Conservation (phyloP, 1,284 basidiomycete species). For the Microbotryum intermedium region DNA sequence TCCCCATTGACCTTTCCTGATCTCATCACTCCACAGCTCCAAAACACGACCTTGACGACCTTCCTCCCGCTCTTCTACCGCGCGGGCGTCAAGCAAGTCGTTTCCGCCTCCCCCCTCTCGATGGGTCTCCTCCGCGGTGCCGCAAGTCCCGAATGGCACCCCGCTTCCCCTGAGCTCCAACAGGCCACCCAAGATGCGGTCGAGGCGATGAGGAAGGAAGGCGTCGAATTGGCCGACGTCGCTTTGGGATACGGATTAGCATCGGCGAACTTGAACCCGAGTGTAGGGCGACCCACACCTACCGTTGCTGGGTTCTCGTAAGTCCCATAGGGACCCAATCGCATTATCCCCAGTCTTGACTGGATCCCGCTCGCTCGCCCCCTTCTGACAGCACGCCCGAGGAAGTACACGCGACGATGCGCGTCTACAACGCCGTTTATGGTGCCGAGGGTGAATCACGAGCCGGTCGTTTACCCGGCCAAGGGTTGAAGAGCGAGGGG, state of each 20-base stretch:
- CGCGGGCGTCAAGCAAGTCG: constrained; percentile 57
- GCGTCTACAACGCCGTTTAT: constrained; percentile 22
- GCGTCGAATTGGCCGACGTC: constrained; percentile 49
- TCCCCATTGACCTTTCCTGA: too few relatives aligned
- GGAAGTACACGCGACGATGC: constrained; percentile 28
- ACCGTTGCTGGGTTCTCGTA: constrained; percentile 59
- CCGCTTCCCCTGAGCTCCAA: constrained; percentile 54
- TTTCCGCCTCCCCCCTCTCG: constrained; percentile 79
- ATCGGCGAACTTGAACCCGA: constrained; percentile 40
- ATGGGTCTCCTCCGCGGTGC: constrained; percentile 76
- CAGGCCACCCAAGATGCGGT: constrained; percentile 39
- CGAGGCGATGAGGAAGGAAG: constrained; percentile 12
- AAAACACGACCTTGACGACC: constrained; percentile 58
- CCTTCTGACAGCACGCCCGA: constrained; percentile 10
- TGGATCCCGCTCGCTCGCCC: background rate
- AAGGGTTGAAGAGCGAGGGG: constrained; percentile 8
- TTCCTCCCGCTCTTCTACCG: constrained; percentile 56
- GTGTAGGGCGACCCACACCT: constrained; percentile 47
- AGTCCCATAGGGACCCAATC: too few relatives aligned
- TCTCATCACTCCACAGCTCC: constrained; percentile 43
- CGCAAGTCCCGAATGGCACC: constrained; percentile 72
- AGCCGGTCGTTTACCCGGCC: constrained; percentile 11
- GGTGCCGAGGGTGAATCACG: background rate
- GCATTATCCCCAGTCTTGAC: background rate
- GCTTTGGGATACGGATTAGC: constrained; percentile 63